These are phyloP conservation scores for Entamoeba moshkovskii DNA, from an alignment of 208 protist species.

Conservation along the genomic window DNA sequence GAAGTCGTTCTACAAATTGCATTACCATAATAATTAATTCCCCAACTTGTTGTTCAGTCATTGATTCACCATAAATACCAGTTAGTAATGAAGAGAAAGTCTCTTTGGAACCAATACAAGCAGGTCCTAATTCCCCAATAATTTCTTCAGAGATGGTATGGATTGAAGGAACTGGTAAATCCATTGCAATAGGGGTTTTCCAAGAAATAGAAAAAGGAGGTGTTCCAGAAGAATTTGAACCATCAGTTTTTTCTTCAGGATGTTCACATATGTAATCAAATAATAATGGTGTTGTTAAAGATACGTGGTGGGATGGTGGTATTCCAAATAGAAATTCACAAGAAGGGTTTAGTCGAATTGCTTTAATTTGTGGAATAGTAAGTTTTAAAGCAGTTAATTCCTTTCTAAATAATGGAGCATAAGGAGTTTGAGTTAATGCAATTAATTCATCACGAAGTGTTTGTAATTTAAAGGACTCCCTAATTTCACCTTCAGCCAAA, in stretches of 20 bases:
- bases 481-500: too few species aligned
- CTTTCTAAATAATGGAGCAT: background rate
- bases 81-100: background rate
- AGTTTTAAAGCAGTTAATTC: background rate
- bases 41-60: background rate
- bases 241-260: too few species aligned
- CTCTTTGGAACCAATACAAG: background rate
- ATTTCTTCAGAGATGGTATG: background rate
- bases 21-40: background rate
- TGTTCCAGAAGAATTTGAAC: too few species aligned
- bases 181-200: too few species aligned
- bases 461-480: background rate
- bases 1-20: background rate
- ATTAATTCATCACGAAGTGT: background rate
- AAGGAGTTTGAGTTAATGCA: background rate
- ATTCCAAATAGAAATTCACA: background rate
- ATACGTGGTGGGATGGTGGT: too few species aligned
- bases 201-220: too few species aligned
- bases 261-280: too few species aligned
- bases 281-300: too few species aligned
- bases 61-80: background rate
- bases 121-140: background rate
- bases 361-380: background rate
- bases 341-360: background rate
- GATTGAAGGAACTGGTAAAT: too few species aligned